Evolutionary conservation across 2,329 filamentous ascomycete genomes (phyloP).

Genomic region (Fusarium subtropicale): DNA sequence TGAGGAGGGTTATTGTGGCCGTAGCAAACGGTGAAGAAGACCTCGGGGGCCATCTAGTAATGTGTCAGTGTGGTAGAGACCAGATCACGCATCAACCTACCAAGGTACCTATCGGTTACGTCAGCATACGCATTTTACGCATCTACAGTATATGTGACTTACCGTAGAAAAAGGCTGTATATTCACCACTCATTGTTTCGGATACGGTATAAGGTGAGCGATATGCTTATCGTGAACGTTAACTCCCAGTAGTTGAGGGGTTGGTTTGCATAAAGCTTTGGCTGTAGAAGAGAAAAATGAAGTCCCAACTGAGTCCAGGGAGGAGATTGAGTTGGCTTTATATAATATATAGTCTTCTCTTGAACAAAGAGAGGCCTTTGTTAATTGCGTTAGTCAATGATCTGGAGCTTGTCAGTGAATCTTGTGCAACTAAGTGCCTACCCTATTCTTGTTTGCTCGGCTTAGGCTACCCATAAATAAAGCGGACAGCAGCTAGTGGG

Average conservation of each 20-base stretch:
- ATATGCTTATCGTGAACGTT: neutral
- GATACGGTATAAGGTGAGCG: neutral
- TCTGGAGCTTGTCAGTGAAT: constrained; percentile 13
- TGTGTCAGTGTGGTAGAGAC: constrained; percentile 40
- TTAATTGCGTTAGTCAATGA: neutral
- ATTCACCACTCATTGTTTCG: constrained; percentile 55
- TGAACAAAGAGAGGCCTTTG: neutral
- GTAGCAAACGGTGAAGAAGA: constrained; percentile 89
- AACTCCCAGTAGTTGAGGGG: neutral
- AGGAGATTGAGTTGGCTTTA: neutral
- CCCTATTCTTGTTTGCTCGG: constrained; percentile 13
- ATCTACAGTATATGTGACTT: constrained; percentile 15
- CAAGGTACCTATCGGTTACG: constrained; percentile 49
- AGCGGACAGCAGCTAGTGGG: constrained; percentile 23
- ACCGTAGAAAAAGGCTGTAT: constrained; percentile 70
- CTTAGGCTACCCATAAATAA: neutral
- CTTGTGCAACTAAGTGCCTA: constrained; percentile 12
- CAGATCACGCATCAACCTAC: constrained; percentile 39
- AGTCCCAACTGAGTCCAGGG: neutral
- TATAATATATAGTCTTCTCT: neutral
- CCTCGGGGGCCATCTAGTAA: constrained; percentile 79
- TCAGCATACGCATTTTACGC: neutral
- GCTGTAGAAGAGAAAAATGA: neutral
- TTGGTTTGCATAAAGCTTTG: neutral
- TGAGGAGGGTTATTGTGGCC: constrained; percentile 62